phyloP scores from a whole-genome alignment of 352 stramenopile genomes.

The Thalassiosira livingstoniorum region DNA sequence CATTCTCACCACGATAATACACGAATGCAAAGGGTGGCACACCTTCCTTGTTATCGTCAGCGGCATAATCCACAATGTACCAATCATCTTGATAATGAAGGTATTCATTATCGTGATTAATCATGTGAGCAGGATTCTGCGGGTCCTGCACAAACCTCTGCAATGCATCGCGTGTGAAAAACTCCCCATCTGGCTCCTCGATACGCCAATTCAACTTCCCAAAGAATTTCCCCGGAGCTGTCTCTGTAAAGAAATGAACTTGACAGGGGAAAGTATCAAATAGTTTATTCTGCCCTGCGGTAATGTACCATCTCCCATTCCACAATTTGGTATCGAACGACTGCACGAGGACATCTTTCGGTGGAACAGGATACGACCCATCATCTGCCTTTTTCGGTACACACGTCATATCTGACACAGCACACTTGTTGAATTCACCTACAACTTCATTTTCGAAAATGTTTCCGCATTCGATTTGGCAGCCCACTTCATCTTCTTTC shows the following conservation, averaged over 20 bases:
- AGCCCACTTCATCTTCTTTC: conserved; percentile 84
- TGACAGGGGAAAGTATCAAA: conserved; percentile 90
- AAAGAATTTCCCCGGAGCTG: conserved; percentile 82
- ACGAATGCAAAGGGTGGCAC: conserved; percentile 87
- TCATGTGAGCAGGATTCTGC: conserved; percentile 83
- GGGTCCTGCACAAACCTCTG: conserved; percentile 88
- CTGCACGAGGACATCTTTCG: conserved; percentile 67
- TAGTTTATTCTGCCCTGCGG: conserved; percentile 86
- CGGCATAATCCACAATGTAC: conserved; percentile 89
- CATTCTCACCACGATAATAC: conserved; percentile 88
- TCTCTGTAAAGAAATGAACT: conserved; percentile 90
- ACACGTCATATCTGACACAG: conserved; percentile 86
- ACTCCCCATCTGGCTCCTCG: conserved; percentile 88
- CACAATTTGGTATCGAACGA: conserved; percentile 87
- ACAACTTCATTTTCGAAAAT: conserved; percentile 89
- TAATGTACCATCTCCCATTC: conserved; percentile 88
- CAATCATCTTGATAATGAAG: conserved; percentile 91
- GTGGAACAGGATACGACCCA: conserved; percentile 84
- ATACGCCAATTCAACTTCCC: conserved; percentile 90
- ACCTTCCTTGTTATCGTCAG: conserved; percentile 75
- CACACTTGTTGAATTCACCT: conserved; percentile 90
- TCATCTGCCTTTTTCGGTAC: conserved; percentile 86
- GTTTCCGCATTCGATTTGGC: conserved; percentile 89
- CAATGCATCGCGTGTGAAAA: conserved; percentile 87
- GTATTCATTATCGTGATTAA: conserved; percentile 91